A percentile compares a stretch with the other conserved stretches of the same genome.
Evolutionary conservation across 2,329 filamentous ascomycete species (phyloP).

Genomic region (Colletotrichum higginsianum): DNA sequence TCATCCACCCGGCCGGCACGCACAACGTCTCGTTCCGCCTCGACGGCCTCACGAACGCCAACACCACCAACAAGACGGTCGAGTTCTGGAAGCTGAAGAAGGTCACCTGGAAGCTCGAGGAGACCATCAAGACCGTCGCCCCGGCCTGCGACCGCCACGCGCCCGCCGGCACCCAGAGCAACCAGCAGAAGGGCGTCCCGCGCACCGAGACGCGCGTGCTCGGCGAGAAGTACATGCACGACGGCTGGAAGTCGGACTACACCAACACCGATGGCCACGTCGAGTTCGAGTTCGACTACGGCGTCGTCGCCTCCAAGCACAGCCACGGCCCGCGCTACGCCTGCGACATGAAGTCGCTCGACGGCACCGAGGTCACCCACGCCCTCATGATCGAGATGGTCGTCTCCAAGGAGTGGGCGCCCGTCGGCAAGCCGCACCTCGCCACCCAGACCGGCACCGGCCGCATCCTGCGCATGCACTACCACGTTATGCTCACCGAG

Average conservation of each 20-base stretch:
- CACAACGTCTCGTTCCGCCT: constrained; percentile 86
- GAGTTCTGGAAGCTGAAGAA: constrained; percentile 90
- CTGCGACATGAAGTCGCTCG: constrained; percentile 82
- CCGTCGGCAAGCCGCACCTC: constrained; percentile 76
- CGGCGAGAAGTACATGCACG: constrained; percentile 85
- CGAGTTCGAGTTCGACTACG: constrained; percentile 87
- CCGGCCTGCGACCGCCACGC: constrained; percentile 85
- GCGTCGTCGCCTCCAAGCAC: constrained; percentile 53
- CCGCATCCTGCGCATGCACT: constrained; percentile 92
- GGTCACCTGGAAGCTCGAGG: constrained; percentile 93
- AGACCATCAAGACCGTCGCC: constrained; percentile 84
- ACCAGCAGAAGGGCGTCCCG: constrained; percentile 73
- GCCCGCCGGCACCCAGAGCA: constrained; percentile 60
- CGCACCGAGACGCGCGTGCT: constrained; percentile 84
- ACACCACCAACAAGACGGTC: constrained; percentile 79
- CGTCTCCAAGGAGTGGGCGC: constrained; percentile 90
- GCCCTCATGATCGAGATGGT: constrained; percentile 93
- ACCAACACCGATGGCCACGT: constrained; percentile 70
- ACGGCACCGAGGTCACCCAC: constrained; percentile 86
- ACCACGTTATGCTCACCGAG: constrained; percentile 86
- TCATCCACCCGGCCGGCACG: constrained; percentile 88
- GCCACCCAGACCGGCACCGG: constrained; percentile 91
- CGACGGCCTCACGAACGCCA: constrained; percentile 84
- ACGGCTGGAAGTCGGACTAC: constrained; percentile 88
- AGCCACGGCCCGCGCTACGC: constrained; percentile 73